These are phyloP conservation scores for Leptographium radiaticola DNA, from an alignment of 2,329 filamentous ascomycete species.

Conservation along the genomic window DNA sequence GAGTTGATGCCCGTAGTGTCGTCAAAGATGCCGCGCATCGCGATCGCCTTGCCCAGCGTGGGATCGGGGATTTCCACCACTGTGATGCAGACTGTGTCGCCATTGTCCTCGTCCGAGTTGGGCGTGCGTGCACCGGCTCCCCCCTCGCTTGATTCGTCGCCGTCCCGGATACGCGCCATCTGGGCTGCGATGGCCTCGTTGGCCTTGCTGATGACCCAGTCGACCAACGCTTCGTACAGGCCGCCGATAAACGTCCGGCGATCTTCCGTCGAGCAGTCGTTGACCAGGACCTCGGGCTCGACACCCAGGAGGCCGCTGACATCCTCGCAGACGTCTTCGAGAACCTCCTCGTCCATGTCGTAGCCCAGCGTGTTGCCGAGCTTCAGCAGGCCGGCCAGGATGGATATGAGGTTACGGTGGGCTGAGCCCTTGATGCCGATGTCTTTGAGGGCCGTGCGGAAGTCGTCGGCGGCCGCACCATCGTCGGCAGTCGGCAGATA, in stretches of 20 bases:
- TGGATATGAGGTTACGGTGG: conserved; percentile 73
- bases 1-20: conserved; percentile 85
- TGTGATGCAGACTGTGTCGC: conserved; percentile 79
- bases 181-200: conserved; percentile 74
- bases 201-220: conserved; percentile 84
- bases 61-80: conserved; percentile 76
- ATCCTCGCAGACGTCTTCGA: conserved; percentile 83
- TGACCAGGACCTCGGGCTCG: conserved; percentile 68
- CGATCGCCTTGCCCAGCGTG: conserved; percentile 71
- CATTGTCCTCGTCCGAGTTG: conserved; percentile 54
- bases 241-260: conserved; percentile 71
- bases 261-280: conserved; percentile 73
- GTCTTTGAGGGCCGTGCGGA: conserved; percentile 70
- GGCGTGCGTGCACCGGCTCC: conserved; percentile 46
- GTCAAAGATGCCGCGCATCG: conserved; percentile 84
- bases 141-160: conserved; percentile 55
- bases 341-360: conserved; percentile 65
- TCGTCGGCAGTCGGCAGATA: conserved; percentile 92
- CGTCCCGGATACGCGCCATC: conserved; percentile 51
- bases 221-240: conserved; percentile 85
- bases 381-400: conserved; percentile 75
- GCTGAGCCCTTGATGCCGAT: conserved; percentile 86
- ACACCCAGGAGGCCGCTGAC: conserved; percentile 75
- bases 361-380: conserved; percentile 85
- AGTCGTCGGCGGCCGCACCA: conserved; percentile 83